Evolutionary conservation across 164 flowering plant genomes (phyloP), one percentile per base, ranked within the genome.

Genomic region (Berberis thunbergii): DNA sequence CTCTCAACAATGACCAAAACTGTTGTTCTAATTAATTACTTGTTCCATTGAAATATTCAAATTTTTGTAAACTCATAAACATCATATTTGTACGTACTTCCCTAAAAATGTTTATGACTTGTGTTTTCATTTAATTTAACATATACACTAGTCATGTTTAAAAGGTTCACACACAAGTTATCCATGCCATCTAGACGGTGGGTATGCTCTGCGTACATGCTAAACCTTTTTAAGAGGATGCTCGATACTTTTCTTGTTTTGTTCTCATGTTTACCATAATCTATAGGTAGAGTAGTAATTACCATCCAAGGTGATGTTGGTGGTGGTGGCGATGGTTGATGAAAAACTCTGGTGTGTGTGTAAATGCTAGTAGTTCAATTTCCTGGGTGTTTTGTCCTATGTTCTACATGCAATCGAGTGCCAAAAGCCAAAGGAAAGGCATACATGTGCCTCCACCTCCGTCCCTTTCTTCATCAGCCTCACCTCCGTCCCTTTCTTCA

Each of bases 331-430:
- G 60, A 41, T 63, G 11, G 60, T 40, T 43, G 43, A 48, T 54
- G 53, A 43, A 39, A 42, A 26, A 49, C 38, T 45, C 41, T 57
- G 61, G 58, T 50, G 56, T 50, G 54, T 10, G 56, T 43, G 72
- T 45, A 53, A 64, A 64, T 67, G 63, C 67, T 60, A 65, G 58
- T 59, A 57, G 79, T 76, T 76, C 71, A 76, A 81, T 73, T 75
- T 66, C 61, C 62, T 26, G 26, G 26, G 26, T n/a, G 59, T 72
- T 79, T 72, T 77, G 73, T 62, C 73, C 58, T 57, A 4, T 65
- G 69, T 76, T 76, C 73, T 61, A 63, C 61, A 13, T 67, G 80
- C 52, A 82, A 74, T 79, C 68, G 75, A 82, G 75, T 76, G 66
- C 60, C 3, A 4, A 4, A 1, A 46, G 4, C 38, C 67, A 41